These are phyloP conservation scores for Henckelia pumila DNA, from an alignment of 257 asterid genomes.

Conservation along the genomic window DNA sequence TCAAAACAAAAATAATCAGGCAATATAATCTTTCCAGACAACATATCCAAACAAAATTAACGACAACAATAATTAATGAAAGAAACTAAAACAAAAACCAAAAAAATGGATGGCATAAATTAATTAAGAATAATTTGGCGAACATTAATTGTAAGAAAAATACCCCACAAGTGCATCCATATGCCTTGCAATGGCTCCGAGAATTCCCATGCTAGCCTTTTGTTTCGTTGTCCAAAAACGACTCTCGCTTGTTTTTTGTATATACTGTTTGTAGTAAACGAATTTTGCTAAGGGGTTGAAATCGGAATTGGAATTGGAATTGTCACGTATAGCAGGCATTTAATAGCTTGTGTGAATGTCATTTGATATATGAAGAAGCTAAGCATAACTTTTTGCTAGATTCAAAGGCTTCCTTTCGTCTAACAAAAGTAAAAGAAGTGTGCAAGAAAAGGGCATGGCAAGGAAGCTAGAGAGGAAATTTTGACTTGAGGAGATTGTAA, in stretches of 20 bases:
- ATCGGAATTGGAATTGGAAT: conserved; percentile 5
- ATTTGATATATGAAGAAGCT: conserved; percentile 29
- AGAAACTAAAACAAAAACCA: background rate
- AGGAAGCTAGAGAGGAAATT: background rate
- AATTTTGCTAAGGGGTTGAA: conserved; percentile 14
- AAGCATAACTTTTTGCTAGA: conserved; percentile 47
- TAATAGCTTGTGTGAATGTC: conserved; percentile 17
- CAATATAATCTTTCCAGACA: no score
- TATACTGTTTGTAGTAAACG: background rate
- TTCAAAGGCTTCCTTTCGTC: conserved; percentile 57
- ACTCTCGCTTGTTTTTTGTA: background rate
- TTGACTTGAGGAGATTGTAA: no score
- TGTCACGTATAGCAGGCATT: conserved; percentile 2
- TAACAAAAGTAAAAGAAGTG: conserved; percentile 26
- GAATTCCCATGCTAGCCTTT: conserved; percentile 49
- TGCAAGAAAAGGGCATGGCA: conserved; percentile 31
- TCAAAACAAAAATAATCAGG: background rate
- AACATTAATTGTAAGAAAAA: background rate
- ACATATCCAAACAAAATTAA: background rate
- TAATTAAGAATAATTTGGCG: background rate
- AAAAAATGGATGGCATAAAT: background rate
- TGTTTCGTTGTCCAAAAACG: background rate
- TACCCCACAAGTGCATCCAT: conserved; percentile 75
- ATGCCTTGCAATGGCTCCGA: conserved; percentile 63
- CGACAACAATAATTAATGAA: background rate